A percentile compares a stretch with the other conserved stretches of the same genome.
Evolutionary conservation across 306 rosid genomes (phyloP).

Genomic region (Astragalus glycyphyllos): DNA sequence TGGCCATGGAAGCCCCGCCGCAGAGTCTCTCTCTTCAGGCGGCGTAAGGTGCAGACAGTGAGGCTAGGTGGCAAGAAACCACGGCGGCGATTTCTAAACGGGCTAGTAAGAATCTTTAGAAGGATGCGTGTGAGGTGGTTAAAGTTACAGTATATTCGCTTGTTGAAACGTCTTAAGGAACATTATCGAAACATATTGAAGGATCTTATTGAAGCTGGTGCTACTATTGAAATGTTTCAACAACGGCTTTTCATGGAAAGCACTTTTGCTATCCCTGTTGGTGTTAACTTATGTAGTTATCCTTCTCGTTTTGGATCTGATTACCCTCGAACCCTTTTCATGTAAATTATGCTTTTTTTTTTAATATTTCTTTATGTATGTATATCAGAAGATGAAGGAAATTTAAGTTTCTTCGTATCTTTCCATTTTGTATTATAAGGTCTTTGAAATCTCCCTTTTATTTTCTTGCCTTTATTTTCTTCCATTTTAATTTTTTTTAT

Average conservation of each 20-base stretch:
- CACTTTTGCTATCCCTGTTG: constrained; percentile 66
- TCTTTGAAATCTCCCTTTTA: neutral
- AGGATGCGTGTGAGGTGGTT: constrained; percentile 63
- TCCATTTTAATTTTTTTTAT: neutral
- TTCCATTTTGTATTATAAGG: constrained; percentile 1
- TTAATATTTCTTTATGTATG: neutral
- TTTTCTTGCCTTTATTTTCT: neutral
- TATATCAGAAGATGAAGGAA: constrained; percentile 17
- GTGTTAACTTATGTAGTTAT: constrained; percentile 54
- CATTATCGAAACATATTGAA: constrained; percentile 49
- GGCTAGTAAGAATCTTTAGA: constrained; percentile 43
- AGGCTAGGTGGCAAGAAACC: constrained; percentile 62
- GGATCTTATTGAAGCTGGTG: constrained; percentile 57
- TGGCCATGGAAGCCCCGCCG: constrained; percentile 38
- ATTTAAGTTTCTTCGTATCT: neutral
- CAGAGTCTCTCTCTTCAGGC: constrained; percentile 45
- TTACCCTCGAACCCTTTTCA: constrained; percentile 52
- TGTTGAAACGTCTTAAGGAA: constrained; percentile 57
- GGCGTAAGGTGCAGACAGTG: constrained; percentile 49
- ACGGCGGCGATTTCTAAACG: constrained; percentile 33
- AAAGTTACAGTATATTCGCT: constrained; percentile 51
- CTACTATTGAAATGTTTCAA: constrained; percentile 58
- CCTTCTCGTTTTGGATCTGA: constrained; percentile 52
- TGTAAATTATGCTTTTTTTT: constrained; percentile 31
- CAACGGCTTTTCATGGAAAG: constrained; percentile 66